Conservation (phyloP, 306 rosid species). For the Leucaena leucocephala region DNA sequence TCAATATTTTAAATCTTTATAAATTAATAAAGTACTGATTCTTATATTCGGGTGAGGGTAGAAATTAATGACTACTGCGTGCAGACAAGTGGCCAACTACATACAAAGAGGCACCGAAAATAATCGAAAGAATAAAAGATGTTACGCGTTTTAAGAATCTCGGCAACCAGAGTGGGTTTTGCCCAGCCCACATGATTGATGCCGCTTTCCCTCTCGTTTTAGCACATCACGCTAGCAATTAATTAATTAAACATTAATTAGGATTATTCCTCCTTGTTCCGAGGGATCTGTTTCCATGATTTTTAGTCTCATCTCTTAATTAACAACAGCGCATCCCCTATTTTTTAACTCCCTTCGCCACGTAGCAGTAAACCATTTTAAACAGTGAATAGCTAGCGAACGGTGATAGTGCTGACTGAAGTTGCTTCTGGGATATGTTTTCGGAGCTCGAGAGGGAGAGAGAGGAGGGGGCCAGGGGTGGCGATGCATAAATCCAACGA, state of each 20-base stretch:
- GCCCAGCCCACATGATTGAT: neutral
- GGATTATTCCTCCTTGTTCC: neutral
- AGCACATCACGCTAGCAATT: neutral
- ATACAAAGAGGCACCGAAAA: neutral
- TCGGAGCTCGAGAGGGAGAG: conserved; percentile 37
- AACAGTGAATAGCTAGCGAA: neutral
- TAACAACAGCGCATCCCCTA: neutral
- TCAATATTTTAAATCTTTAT: too few relatives aligned
- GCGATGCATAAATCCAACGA: neutral
- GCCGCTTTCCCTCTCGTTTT: conserved; percentile 10
- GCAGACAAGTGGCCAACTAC: too few relatives aligned
- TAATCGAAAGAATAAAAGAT: neutral
- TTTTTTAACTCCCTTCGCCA: neutral
- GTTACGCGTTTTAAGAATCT: conserved; percentile 18
- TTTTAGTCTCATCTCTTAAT: neutral
- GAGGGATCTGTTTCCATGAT: conserved; percentile 10
- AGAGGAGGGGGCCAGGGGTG: neutral
- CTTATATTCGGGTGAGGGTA: too few relatives aligned
- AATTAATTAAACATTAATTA: neutral
- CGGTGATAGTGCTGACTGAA: neutral
- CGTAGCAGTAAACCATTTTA: neutral
- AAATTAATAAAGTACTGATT: too few relatives aligned
- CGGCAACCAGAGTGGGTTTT: neutral
- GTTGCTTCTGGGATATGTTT: conserved; percentile 47
- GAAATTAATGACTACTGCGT: too few relatives aligned